phyloP scores from a whole-genome alignment of 352 stramenopile genomes.

The Pythium utonaiense region DNA sequence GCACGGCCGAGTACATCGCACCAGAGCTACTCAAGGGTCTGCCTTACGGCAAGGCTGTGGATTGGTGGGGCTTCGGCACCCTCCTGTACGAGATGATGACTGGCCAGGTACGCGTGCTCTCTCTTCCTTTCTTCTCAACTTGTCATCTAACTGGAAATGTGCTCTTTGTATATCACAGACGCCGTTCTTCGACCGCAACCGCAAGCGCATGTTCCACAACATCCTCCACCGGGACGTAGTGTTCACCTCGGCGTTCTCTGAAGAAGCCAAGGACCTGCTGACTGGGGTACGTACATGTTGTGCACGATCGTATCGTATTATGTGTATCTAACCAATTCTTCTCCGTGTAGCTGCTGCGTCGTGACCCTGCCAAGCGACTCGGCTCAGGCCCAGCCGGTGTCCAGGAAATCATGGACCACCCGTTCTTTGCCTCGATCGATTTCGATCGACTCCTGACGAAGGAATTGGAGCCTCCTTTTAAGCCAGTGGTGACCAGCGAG shows the following conservation, averaged over 20 bases:
- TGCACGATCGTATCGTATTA: not conserved
- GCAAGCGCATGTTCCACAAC: slow-evolving; percentile 94
- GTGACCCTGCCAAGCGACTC: slow-evolving; percentile 80
- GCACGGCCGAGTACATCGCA: slow-evolving; percentile 92
- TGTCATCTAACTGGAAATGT: too few relatives aligned
- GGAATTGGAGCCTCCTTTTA: slow-evolving; percentile 85
- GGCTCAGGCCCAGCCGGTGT: slow-evolving; percentile 76
- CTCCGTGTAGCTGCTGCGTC: slow-evolving; percentile 58
- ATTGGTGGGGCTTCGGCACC: slow-evolving; percentile 94
- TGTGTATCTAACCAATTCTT: not conserved
- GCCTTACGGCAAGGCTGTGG: slow-evolving; percentile 87
- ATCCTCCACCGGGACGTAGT: slow-evolving; percentile 88
- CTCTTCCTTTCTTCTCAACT: too few relatives aligned
- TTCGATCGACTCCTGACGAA: slow-evolving; percentile 78
- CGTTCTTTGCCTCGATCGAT: slow-evolving; percentile 86
- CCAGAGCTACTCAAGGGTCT: slow-evolving; percentile 88
- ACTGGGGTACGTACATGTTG: slow-evolving; percentile 41
- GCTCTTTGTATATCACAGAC: slow-evolving; percentile 46
- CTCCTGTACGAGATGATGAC: slow-evolving; percentile 96
- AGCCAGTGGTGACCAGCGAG: slow-evolving; percentile 81
- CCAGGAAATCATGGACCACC: slow-evolving; percentile 88
- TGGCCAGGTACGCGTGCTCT: slow-evolving; percentile 35
- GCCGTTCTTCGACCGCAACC: slow-evolving; percentile 94
- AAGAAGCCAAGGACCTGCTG: slow-evolving; percentile 85
- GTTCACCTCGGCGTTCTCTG: slow-evolving; percentile 84